Conservation (phyloP, 352 stramenopile genomes). For the Phytophthora pluvialis region DNA sequence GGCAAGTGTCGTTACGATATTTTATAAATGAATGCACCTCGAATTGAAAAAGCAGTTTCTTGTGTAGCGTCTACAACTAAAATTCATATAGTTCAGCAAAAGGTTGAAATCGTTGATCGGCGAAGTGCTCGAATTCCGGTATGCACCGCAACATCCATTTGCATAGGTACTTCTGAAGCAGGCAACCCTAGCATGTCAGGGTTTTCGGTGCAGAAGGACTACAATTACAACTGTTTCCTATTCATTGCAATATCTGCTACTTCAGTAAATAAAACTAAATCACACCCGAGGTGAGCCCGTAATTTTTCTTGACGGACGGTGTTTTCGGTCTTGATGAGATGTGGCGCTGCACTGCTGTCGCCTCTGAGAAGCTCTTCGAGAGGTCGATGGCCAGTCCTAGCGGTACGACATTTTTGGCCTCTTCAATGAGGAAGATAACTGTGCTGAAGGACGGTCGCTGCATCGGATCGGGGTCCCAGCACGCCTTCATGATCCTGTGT, state of each 20-base stretch:
- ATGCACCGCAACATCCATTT: no score
- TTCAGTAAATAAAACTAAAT: no score
- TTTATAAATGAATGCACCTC: slow-evolving; percentile 36
- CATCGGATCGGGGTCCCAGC: slow-evolving; percentile 62
- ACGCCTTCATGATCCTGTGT: slow-evolving; percentile 68
- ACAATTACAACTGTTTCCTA: neutral
- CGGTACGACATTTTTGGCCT: slow-evolving; percentile 61
- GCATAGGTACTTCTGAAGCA: no score
- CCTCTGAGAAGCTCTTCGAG: slow-evolving; percentile 54
- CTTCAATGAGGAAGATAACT: slow-evolving; percentile 66
- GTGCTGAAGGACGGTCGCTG: slow-evolving; percentile 66
- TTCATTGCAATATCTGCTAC: no score
- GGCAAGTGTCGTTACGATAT: slow-evolving; percentile 32
- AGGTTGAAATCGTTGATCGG: no score
- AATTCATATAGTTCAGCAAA: no score
- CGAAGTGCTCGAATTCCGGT: no score
- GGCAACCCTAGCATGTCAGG: no score
- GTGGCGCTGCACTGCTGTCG: slow-evolving; percentile 35
- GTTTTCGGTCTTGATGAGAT: slow-evolving; percentile 33
- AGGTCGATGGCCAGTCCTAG: slow-evolving; percentile 63
- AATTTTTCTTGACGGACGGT: slow-evolving; percentile 50
- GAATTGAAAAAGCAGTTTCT: neutral
- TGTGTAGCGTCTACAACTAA: neutral
- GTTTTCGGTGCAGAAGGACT: neutral
- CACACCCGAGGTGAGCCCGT: slow-evolving; percentile 61